These are phyloP conservation scores for Candida sphagnicola DNA, from an alignment of 805 yeast species.

Conservation along the genomic window DNA sequence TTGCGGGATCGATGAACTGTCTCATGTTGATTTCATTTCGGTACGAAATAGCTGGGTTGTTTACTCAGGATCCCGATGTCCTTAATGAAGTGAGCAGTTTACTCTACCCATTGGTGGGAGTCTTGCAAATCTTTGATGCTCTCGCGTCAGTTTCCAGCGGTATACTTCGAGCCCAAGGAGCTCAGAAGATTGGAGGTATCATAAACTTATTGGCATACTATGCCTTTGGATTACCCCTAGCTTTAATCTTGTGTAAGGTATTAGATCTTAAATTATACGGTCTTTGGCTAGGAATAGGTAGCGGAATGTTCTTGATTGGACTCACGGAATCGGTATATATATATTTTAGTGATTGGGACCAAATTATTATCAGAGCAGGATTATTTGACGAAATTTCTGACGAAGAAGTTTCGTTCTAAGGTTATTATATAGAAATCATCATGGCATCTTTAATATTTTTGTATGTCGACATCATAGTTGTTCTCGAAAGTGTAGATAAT, in stretches of 20 bases:
- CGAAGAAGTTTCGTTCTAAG: constrained; percentile 5
- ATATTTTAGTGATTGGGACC: constrained; percentile 49
- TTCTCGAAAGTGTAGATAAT: no score
- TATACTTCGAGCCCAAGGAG: constrained; percentile 69
- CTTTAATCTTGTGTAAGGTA: constrained; percentile 49
- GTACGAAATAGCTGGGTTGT: constrained; percentile 49
- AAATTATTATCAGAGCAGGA: constrained; percentile 35
- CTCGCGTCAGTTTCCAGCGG: constrained; percentile 71
- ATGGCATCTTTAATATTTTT: no score
- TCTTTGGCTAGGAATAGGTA: constrained; percentile 70
- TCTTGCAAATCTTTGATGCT: constrained; percentile 67
- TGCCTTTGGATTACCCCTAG: constrained; percentile 64
- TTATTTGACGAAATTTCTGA: constrained; percentile 11
- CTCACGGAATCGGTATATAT: constrained; percentile 45
- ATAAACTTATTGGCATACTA: constrained; percentile 71
- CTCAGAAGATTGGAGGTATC: constrained; percentile 68
- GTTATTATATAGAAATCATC: background rate
- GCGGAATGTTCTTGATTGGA: constrained; percentile 57
- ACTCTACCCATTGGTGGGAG: constrained; percentile 57
- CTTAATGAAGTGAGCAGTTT: constrained; percentile 46
- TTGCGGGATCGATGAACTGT: constrained; percentile 36
- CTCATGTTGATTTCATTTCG: constrained; percentile 44
- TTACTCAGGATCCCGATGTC: constrained; percentile 61
- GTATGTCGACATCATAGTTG: no score
- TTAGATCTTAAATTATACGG: constrained; percentile 52